A percentile compares a stretch with the other conserved stretches of the same genome.
Evolutionary conservation across 73 alveolate genomes (phyloP).

Genomic region (Paramecium tetraurelia): DNA sequence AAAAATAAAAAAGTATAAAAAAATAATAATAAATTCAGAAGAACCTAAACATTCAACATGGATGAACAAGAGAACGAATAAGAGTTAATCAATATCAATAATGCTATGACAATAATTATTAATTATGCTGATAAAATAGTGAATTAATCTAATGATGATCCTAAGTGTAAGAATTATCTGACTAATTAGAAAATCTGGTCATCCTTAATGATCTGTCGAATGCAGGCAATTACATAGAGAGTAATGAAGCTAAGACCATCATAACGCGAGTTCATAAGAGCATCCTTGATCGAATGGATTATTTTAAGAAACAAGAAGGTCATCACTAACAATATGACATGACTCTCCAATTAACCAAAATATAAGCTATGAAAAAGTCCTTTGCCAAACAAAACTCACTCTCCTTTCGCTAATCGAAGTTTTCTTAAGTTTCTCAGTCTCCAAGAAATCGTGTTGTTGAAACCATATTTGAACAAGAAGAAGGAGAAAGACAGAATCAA

Average conservation of each 20-base stretch:
- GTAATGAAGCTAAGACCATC: constrained; percentile 5
- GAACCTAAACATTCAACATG: background rate
- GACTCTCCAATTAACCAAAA: background rate
- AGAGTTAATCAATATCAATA: constrained; percentile 8
- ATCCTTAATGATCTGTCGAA: constrained; percentile 2
- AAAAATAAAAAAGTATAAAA: constrained; percentile 7
- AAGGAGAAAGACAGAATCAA: background rate
- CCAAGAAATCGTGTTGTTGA: constrained; percentile 12
- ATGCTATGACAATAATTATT: constrained; percentile 44
- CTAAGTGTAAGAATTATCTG: constrained; percentile 26
- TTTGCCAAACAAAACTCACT: constrained; percentile 16
- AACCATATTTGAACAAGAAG: background rate
- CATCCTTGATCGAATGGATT: constrained; percentile 3
- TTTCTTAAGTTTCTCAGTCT: background rate
- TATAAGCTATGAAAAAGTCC: background rate
- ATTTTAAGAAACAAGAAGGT: background rate
- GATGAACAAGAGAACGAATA: constrained; percentile 14
- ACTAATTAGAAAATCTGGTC: constrained; percentile 5
- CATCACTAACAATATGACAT: background rate
- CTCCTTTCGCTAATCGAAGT: background rate
- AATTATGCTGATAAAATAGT: constrained; percentile 26
- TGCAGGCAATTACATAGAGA: constrained; percentile 1
- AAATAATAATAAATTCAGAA: background rate
- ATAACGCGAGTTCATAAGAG: background rate
- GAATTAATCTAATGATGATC: background rate